Evolutionary conservation across 306 rosid genomes (phyloP), one percentile per base, ranked within the genome.

Genomic region (Vigna nakashimae): DNA sequence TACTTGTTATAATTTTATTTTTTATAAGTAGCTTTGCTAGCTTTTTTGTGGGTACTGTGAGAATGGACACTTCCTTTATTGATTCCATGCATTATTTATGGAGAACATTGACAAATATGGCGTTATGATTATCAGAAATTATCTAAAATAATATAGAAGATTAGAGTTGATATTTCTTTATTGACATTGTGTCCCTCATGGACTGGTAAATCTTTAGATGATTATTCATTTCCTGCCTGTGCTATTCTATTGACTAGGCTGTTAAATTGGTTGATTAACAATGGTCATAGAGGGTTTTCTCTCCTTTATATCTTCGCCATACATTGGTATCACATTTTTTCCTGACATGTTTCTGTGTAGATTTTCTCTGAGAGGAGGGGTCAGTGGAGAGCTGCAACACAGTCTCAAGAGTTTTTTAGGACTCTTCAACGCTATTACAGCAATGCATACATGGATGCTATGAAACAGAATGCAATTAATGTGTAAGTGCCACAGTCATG

Each of bases 311-410:
- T 57, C 46, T 74, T 42, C 22, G 70, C 73, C 45, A 46, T 63
- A 65, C 38, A 32, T 59, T 73, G 80, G 67, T 76, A n/a, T 57
- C 17, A 40, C 32, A 6, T 48, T 12, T 4, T 69, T 57, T 65
- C 30, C 48, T 50, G 17, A 28, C 65, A 69, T 56, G 71, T 75
- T 59, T 45, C 77, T 51, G 15, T 84, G 80, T 79, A 96, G 98
- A 90, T 96, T 86, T 96, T 96, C 83, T 96, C 94, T 9, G 94
- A 89, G 84, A 93, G 93, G 79, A 89, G 98, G 86, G 99, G 98
- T 59, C 98, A 96, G 65, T 96, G 99, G 98, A 93, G 87, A 79
- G 96, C 99, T 36, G 98, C 99, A 81, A 90, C 92, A 3, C 97
- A 96, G 80, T 92, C 98, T n/a, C 99, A 96, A 77, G 99, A 96